phyloP scores from a whole-genome alignment of 2,329 filamentous ascomycete genomes.

The Drechslera avenae region DNA sequence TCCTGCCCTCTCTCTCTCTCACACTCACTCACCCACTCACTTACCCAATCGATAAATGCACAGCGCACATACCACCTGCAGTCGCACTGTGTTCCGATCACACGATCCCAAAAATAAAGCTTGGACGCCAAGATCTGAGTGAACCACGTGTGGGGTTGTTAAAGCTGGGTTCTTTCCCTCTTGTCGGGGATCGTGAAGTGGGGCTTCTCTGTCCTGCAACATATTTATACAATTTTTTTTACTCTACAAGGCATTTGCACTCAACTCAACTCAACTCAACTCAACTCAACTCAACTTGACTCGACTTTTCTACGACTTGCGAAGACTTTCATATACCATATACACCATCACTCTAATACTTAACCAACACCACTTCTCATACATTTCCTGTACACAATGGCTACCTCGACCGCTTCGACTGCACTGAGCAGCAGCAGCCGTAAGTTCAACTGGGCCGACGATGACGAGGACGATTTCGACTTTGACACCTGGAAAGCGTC shows the following conservation, averaged over 20 bases:
- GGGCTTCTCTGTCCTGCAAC: no score
- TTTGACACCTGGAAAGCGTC: constrained; percentile 18
- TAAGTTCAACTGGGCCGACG: constrained; percentile 28
- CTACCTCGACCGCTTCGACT: background rate
- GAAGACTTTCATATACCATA: background rate
- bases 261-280: no score
- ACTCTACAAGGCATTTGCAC: no score
- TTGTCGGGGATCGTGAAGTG: background rate
- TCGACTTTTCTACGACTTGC: background rate
- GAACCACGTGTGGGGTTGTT: background rate
- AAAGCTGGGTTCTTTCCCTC: background rate
- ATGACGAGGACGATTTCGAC: constrained; percentile 32
- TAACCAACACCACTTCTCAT: background rate
- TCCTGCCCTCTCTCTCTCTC: background rate
- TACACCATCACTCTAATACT: background rate
- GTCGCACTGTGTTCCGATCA: no score
- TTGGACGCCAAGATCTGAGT: background rate
- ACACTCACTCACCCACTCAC: background rate
- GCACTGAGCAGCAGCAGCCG: background rate
- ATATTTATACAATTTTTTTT: no score
- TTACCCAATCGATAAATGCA: background rate
- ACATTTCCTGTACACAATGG: constrained; percentile 6
- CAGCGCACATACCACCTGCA: constrained; percentile 5
- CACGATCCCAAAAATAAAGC: background rate
- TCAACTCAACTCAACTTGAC: no score